These are phyloP conservation scores for Aureobasidium musti DNA, from an alignment of 2,329 filamentous ascomycete species.

Conservation along the genomic window DNA sequence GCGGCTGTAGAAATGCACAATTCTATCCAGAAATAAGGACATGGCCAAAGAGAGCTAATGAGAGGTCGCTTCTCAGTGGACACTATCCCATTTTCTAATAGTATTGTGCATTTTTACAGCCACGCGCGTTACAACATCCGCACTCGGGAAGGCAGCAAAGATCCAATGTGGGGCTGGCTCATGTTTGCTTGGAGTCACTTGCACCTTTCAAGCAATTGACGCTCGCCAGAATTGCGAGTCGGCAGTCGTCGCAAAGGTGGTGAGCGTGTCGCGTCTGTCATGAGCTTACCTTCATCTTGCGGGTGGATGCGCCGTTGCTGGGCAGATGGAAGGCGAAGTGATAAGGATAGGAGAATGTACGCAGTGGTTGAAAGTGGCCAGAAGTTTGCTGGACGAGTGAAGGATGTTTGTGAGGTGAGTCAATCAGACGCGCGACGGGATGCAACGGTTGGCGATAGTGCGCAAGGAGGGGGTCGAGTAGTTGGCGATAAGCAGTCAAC, in stretches of 20 bases:
- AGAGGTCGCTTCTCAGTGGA: too few species aligned
- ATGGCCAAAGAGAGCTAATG: too few species aligned
- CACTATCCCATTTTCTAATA: too few species aligned
- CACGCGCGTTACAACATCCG: too few species aligned
- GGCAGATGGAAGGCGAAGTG: neutral
- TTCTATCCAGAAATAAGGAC: too few species aligned
- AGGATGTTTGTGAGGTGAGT: neutral
- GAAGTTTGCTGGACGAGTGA: slow-evolving; percentile 10
- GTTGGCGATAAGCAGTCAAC: slow-evolving; percentile 9
- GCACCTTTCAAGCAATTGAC: neutral
- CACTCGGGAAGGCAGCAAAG: too few species aligned
- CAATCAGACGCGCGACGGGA: slow-evolving; percentile 1
- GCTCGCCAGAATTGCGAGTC: neutral
- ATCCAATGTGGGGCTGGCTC: too few species aligned
- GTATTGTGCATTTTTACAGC: too few species aligned
- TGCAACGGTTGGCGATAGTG: slow-evolving; percentile 11
- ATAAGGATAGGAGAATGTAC: neutral
- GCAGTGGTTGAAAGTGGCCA: neutral
- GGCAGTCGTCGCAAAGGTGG: neutral
- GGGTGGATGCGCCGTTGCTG: slow-evolving; percentile 11
- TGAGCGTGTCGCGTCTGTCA: slow-evolving; percentile 3
- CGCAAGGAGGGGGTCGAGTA: neutral
- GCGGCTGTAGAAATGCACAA: too few species aligned
- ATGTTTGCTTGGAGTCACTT: too few species aligned
- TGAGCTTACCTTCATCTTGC: slow-evolving; percentile 31